Conservation (phyloP, 371 early-diverging fungal genomes). For the Coemansia sp. region DNA sequence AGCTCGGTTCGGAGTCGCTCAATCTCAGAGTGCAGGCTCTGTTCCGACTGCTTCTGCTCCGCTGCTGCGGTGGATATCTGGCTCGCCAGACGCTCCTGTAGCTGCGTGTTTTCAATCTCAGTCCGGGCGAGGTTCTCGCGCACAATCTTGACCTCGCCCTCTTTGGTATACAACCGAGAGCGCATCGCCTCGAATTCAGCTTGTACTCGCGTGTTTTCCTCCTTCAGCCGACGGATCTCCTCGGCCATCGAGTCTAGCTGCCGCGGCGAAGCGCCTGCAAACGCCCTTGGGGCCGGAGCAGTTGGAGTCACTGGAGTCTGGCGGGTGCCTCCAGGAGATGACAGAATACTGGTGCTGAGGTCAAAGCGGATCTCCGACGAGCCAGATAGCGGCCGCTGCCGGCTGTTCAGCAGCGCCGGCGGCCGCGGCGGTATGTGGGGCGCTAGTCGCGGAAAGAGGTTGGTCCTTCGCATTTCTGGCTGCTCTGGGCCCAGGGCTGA, state of each 20-base stretch:
- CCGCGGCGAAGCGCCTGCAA: not conserved
- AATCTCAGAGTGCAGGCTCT: slow-evolving; percentile 19
- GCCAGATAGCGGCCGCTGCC: not conserved
- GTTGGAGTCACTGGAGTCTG: not conserved
- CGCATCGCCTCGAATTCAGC: slow-evolving; percentile 27
- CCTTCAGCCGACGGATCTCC: slow-evolving; percentile 25
- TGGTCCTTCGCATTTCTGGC: slow-evolving; percentile 12
- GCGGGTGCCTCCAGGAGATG: slow-evolving; percentile 1
- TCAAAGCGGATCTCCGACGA: slow-evolving; percentile 10
- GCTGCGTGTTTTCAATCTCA: slow-evolving; percentile 46
- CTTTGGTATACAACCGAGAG: slow-evolving; percentile 42
- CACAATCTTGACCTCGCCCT: slow-evolving; percentile 46
- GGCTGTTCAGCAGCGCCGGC: not conserved
- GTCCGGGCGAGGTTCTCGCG: slow-evolving; percentile 44
- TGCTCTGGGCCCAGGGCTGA: slow-evolving; percentile 8
- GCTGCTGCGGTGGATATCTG: slow-evolving; percentile 17
- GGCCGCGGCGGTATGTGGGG: slow-evolving; percentile 32
- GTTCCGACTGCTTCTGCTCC: slow-evolving; percentile 7
- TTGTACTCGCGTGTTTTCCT: slow-evolving; percentile 27
- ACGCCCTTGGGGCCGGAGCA: not conserved
- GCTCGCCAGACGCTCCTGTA: slow-evolving; percentile 43
- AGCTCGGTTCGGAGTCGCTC: slow-evolving; percentile 42
- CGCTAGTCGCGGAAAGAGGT: slow-evolving; percentile 36
- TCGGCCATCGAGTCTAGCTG: slow-evolving; percentile 6
- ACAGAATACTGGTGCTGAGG: slow-evolving; percentile 16